Evolutionary conservation across 208 protist species (phyloP), one percentile per base, ranked within the genome.

Genomic region (Trypanosomatidae sp.): DNA sequence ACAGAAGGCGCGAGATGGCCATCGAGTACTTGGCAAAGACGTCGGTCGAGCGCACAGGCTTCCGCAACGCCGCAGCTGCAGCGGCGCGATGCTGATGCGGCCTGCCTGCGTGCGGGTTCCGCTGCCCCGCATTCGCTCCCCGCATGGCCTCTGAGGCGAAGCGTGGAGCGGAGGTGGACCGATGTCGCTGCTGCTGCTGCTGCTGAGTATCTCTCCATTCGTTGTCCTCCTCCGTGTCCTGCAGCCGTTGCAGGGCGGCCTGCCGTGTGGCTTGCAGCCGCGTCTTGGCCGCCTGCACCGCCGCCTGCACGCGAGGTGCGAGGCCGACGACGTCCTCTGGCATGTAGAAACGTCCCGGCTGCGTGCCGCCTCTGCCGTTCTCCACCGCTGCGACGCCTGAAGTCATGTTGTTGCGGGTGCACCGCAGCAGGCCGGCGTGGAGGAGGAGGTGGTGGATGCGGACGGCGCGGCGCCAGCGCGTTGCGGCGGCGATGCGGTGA

Each of bases 301-400:
- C 84, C 17, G 55, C 77, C 7, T 58, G 56, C 12, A 91, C 87
- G 19, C 87, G 79, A 41, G 87, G 87, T 9, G 87, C 81, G 9
- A 36, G 13, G 3, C 1, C 17, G 19, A 91, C 56, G 9, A 86
- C 60, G 6, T 50, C 77, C 8, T 88, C 76, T 3, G 76, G 76
- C 65, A 91, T 87, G 64, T 79, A 77, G 74, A 73, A 84, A 1
- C 17, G 43, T 1, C 44, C 41, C 3, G 43, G 22, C 25, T 6
- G 53, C 17, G 60, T 25, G 0, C 46, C 28, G 41, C 43, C n/a
- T n/a, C n/a, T n/a, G n/a, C n/a, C n/a, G n/a, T n/a, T n/a, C n/a
- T n/a, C n/a, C n/a, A n/a, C n/a, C n/a, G n/a, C n/a, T n/a, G n/a
- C n/a, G n/a, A n/a, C n/a, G n/a, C n/a, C n/a, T n/a, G n/a, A n/a